These are phyloP conservation scores for Alternaria ethzedia DNA, from an alignment of 2,329 filamentous ascomycete species.

Conservation along the genomic window DNA sequence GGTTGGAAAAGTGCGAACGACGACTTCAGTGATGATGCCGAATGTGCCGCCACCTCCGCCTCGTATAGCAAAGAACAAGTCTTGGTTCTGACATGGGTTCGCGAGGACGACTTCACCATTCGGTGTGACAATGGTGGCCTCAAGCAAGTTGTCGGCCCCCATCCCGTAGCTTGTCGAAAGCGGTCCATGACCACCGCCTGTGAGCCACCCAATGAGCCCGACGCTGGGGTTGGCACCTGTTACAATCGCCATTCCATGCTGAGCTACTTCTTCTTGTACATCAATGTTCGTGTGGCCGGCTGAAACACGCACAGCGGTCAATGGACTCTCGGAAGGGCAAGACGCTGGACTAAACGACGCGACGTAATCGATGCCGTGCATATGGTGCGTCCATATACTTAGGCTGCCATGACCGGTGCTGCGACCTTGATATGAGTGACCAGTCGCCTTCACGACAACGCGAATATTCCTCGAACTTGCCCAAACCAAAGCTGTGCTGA, in stretches of 20 bases:
- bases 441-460: constrained; percentile 37
- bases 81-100: constrained; percentile 32
- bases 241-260: constrained; percentile 19
- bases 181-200: constrained; percentile 48
- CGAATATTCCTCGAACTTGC: constrained; percentile 29
- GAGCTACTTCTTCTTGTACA: constrained; percentile 19
- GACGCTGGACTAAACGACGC: constrained; percentile 23
- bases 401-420: constrained; percentile 25
- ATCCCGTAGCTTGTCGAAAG: constrained; percentile 48
- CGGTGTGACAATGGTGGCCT: constrained; percentile 45
- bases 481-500: constrained; percentile 29
- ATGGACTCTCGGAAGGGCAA: constrained; percentile 11
- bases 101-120: constrained; percentile 16
- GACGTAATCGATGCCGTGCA: constrained; percentile 32
- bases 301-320: constrained; percentile 23
- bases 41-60: constrained; percentile 53
- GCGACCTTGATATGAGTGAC: constrained; percentile 33
- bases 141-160: constrained; percentile 46
- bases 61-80: constrained; percentile 51
- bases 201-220: constrained; percentile 49
- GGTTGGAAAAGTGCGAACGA: constrained; percentile 30
- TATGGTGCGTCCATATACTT: constrained; percentile 39
- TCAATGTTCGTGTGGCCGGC: constrained; percentile 30
- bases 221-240: constrained; percentile 40
- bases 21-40: constrained; percentile 43